Conservation (phyloP, 148 eudicot genomes). For the Vaccinium myrtillus region DNA sequence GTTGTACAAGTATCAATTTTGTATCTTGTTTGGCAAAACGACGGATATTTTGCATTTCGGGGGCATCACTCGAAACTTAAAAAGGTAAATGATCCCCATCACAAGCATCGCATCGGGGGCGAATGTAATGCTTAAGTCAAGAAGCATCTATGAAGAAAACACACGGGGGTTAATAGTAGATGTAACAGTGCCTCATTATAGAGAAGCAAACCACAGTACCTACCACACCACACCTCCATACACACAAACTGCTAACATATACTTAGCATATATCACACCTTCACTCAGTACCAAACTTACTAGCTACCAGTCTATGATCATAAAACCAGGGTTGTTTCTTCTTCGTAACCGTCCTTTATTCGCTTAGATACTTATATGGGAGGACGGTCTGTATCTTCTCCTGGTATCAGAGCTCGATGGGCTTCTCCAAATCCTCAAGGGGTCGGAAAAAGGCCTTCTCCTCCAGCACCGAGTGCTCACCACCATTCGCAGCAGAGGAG, state of each 20-base stretch:
- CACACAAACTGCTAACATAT: not conserved
- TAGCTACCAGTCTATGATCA: not conserved
- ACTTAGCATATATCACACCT: not conserved
- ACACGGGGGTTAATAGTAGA: not conserved
- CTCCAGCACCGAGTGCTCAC: conserved; percentile 65
- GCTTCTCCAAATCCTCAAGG: conserved; percentile 73
- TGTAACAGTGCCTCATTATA: not conserved
- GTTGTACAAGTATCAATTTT: too few relatives aligned
- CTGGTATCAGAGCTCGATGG: conserved; percentile 12
- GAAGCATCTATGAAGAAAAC: not conserved
- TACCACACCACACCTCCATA: not conserved
- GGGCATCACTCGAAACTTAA: not conserved
- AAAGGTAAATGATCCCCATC: not conserved
- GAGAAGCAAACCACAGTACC: conserved; percentile 3
- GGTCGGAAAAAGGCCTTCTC: conserved; percentile 87
- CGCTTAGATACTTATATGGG: not conserved
- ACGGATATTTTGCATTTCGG: not conserved
- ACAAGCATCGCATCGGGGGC: not conserved
- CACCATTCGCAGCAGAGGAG: conserved; percentile 23
- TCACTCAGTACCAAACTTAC: not conserved
- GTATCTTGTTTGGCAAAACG: not conserved
- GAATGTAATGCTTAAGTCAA: not conserved
- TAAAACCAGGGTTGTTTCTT: not conserved
- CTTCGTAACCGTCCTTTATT: not conserved
- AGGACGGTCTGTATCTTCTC: not conserved